Evolutionary conservation across 1,284 basidiomycete species (phyloP), one percentile per base, ranked within the genome.

Genomic region (Rhodotorula mucilaginosa): DNA sequence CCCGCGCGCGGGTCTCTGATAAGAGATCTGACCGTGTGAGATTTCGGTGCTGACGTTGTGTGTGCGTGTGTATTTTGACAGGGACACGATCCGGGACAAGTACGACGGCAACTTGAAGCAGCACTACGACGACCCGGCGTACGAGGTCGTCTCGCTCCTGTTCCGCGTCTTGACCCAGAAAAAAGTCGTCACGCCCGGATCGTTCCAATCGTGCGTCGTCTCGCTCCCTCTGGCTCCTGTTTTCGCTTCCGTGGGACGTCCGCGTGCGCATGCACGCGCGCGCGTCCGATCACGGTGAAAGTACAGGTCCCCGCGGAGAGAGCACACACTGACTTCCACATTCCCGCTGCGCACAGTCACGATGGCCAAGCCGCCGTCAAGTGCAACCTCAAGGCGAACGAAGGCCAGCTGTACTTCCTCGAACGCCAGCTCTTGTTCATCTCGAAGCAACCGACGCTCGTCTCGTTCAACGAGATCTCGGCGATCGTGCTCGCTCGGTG

Each of bases 391-490:
- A 99, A 99, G 83, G 97, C 97, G 58, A 88, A 92, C 21, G 95
- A 97, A 81, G 97, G 97, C 74, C 93, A 97, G 81, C 88, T 99
- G 39, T 99, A 97, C 86, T 88, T 98, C 84, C 88, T 99, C 73
- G 97, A 99, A 81, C 97, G 97, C 87, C 93, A 91, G 80, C 86
- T 99, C 63, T 92, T 99, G 82, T 99, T 98, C 84, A 94, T 99
- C 67, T 94, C 95, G 70, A 99, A 98, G 82, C 90, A 94, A 79
- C 95, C 97, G 1, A 89, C 90, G 52, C 89, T 97, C 78, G 87
- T 98, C 78, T 92, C 97, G 76, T 89, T 97, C 76, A 87, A 88
- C 68, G 93, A 98, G 79, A 90, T 98, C 70, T 89, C 94, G 78
- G 90, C 92, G 82, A 90, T 93, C 72, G 86, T 93, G 64, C 97